Conservation (phyloP, 1,139 yeast species). For the Blastobotrys arbuscula region DNA sequence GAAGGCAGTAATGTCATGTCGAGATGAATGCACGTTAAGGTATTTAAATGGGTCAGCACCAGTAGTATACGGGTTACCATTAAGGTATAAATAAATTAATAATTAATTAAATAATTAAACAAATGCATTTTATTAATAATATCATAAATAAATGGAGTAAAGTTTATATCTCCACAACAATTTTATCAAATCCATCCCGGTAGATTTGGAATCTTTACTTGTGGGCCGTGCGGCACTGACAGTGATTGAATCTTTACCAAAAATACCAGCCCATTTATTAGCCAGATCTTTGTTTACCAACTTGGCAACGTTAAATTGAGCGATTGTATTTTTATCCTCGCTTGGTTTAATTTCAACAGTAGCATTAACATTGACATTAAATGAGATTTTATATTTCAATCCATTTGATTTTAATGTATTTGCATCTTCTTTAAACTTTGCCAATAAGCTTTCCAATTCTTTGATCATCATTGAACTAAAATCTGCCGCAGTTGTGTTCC, state of each 20-base stretch:
- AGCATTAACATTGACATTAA: neutral
- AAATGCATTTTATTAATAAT: neutral
- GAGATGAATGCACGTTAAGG: conserved; percentile 58
- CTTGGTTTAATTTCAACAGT: neutral
- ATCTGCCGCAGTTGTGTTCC: neutral
- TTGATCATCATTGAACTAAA: neutral
- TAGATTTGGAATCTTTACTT: neutral
- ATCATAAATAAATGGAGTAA: neutral
- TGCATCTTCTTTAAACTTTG: neutral
- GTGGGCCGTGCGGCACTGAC: neutral
- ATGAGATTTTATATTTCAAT: neutral
- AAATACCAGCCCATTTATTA: neutral
- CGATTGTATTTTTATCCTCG: neutral
- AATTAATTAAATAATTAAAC: neutral
- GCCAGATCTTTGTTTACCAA: conserved; percentile 7
- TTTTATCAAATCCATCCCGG: conserved; percentile 6
- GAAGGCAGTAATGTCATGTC: conserved; percentile 51
- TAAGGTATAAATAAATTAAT: conserved; percentile 22
- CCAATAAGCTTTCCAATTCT: conserved; percentile 5
- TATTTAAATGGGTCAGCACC: conserved; percentile 81
- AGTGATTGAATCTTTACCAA: neutral
- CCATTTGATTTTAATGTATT: neutral
- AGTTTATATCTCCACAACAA: conserved; percentile 11
- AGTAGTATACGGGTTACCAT: conserved; percentile 70
- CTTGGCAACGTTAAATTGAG: conserved; percentile 7